Evolutionary conservation across 306 rosid genomes (phyloP).

Genomic region (Begonia masoniana): DNA sequence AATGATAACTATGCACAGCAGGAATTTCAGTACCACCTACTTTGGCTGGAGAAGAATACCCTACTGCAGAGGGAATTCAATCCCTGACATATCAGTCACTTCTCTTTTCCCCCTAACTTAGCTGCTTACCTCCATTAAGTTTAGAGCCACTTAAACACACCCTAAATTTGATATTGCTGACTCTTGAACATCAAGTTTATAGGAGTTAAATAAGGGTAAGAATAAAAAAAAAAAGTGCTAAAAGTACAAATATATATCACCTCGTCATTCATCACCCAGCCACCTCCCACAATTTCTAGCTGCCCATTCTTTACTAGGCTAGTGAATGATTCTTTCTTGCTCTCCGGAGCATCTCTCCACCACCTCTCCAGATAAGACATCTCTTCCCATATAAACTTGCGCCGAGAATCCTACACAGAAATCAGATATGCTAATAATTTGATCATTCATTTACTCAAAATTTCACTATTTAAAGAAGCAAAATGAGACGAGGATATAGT

Average conservation of each 20-base stretch:
- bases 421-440: too few relatives aligned
- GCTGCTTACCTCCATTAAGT: not conserved
- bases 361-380: slow-evolving; percentile 97
- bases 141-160: not conserved
- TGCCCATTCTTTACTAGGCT: slow-evolving; percentile 73
- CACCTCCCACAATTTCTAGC: slow-evolving; percentile 98
- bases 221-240: not conserved
- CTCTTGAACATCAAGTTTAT: not conserved
- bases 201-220: not conserved
- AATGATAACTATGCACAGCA: too few relatives aligned
- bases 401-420: slow-evolving; percentile 54
- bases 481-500: too few relatives aligned
- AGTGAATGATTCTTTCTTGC: slow-evolving; percentile 45
- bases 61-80: too few relatives aligned
- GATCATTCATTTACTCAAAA: too few relatives aligned
- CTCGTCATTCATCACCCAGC: slow-evolving; percentile 99
- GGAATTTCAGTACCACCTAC: too few relatives aligned
- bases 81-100: too few relatives aligned
- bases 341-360: slow-evolving; percentile 87
- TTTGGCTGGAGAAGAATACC: too few relatives aligned
- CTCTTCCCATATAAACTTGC: slow-evolving; percentile 99
- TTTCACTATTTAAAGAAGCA: too few relatives aligned
- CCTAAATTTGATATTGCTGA: slow-evolving; percentile 1
- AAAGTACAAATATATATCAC: slow-evolving; percentile 26
- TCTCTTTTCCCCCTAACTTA: too few relatives aligned